Evolutionary conservation across 768 basidiomycete genomes (phyloP), one percentile per base, ranked within the genome.

Genomic region (Leccinum boreale): DNA sequence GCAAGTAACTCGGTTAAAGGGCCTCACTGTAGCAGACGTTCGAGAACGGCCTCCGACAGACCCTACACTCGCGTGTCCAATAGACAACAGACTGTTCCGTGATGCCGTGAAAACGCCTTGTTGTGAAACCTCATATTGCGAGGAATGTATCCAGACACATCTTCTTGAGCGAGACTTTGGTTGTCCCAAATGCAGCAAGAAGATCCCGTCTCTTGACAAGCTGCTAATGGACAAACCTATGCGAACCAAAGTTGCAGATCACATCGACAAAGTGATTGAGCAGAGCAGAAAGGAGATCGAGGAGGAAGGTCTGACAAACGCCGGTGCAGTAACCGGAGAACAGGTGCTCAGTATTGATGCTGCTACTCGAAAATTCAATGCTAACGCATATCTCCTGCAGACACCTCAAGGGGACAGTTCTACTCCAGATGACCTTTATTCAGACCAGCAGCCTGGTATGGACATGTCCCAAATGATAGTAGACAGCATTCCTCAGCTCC

Each of bases 31-130:
- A 58, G 87, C 87, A 52, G 97, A 98, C 72, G 82, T 99, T 57
- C 90, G 94, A 63, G 94, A 97, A 66, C 83, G 85, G 52, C 78
- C 85, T 12, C 91, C 94, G 0, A 79, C 86, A 49, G 95, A 98
- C 67, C 69, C 85, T 4, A 77, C 89, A 6, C 80, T 99, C 50
- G 82, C 85, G 11, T 98, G 96, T 73, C 85, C 92, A 7, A 88
- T 98, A 71, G 95, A 96, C 82, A 87, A 88, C 74, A 92, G 88
- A 77, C 85, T 98, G 31, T 86, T 97, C 73, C 89, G 90, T 65
- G 94, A 98, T 68, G 94, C 95, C 48, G 91, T 96, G 69, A 90
- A 91, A 75, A 95, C 93, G 3, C 96, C 97, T 2, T 98, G 96
- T 75, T 98, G 96, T 78, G 85, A 83, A 64, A 92, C 87, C 44